Evolutionary conservation across 139 green algal species (phyloP), one percentile per base, ranked within the genome.

Genomic region (Limnomonas spitsbergensis): DNA sequence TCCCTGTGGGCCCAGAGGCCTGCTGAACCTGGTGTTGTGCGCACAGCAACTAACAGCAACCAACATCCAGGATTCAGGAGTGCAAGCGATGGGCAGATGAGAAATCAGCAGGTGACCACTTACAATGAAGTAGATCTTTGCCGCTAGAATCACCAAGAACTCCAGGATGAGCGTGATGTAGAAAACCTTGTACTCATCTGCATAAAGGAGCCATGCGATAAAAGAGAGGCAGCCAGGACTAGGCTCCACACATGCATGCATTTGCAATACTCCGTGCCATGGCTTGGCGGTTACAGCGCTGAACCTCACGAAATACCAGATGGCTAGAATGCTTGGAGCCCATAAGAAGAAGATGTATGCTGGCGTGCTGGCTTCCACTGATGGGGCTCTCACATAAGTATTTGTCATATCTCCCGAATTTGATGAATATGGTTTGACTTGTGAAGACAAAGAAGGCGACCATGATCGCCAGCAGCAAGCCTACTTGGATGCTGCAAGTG

Each of bases 401-500:
- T 32, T 74, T 74, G 29, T 74, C 68, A 32, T 74, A 74, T n/a
- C 68, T n/a, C 68, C 68, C 68, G 36, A 74, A 74, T 42, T 32
- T n/a, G 7, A 74, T 74, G 29, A 74, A 74, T 27, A 74, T 47
- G 4, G 68, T 74, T 42, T 42, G 36, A 9, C 35, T 53, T n/a
- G 68, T 74, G 7, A 29, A 24, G 4, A 74, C 36, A 29, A 74
- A 74, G 68, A 74, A 74, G 7, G 68, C 68, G 4, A 74, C 6
- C 35, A 74, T 74, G 68, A 74, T 74, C 4, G 34, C 6, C 4
- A 74, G 4, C 4, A 74, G 40, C 29, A 74, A 32, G 35, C 35
- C 68, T 6, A 74, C 7, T 47, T 74, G 68, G 35, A 47, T 29
- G 35, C 68, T 74, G 68, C 14, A 47, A 4, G 3, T 26, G 4